A percentile compares a stretch with the other conserved stretches of the same genome.
Evolutionary conservation across 1,284 basidiomycete genomes (phyloP).

Genomic region (Malassezia sympodialis): DNA sequence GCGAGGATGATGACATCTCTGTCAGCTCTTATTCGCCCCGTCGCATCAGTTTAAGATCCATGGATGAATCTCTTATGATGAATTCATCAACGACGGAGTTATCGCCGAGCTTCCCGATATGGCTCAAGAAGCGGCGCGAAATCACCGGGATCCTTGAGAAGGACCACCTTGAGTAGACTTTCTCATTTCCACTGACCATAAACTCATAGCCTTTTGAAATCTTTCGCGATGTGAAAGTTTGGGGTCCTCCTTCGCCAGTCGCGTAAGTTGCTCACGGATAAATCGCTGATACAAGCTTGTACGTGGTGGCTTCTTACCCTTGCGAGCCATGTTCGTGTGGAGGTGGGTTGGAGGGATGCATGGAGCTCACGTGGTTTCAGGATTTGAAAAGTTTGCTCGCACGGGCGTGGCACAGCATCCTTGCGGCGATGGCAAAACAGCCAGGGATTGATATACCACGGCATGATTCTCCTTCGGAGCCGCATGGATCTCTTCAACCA

Average conservation of each 20-base stretch:
- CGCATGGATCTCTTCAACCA: not conserved
- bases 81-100: constrained; percentile 17
- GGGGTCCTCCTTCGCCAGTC: constrained; percentile 34
- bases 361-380: not conserved
- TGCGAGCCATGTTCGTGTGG: not conserved
- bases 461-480: not conserved
- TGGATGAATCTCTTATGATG: constrained; percentile 11
- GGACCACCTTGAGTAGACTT: constrained; percentile 22
- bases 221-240: constrained; percentile 32
- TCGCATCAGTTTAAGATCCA: not conserved
- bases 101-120: constrained; percentile 40
- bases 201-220: constrained; percentile 34
- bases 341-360: not conserved
- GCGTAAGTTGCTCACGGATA: constrained; percentile 31
- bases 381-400: not conserved
- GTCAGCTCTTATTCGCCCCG: not conserved
- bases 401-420: not conserved
- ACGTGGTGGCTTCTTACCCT: not conserved
- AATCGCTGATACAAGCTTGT: constrained; percentile 26
- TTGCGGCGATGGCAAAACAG: not conserved
- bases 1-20: constrained; percentile 12
- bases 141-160: constrained; percentile 32
- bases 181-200: constrained; percentile 17
- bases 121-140: constrained; percentile 40
- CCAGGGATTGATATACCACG: not conserved